These are phyloP conservation scores for Metschnikowia noctiluminum DNA, from an alignment of 805 yeast genomes.

Conservation along the genomic window DNA sequence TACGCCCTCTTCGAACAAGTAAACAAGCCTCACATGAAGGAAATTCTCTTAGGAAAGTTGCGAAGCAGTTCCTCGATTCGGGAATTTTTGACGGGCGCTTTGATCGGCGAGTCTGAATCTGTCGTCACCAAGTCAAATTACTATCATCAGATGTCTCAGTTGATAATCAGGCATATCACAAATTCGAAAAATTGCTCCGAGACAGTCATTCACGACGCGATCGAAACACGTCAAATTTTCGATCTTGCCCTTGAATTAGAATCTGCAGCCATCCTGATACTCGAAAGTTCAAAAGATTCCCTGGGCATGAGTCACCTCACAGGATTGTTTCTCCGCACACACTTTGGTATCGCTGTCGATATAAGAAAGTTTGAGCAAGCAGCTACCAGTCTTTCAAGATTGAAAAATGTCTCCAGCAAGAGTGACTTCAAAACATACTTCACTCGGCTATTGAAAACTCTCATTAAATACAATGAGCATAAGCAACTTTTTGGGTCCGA, in stretches of 20 bases:
- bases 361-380: slow-evolving; percentile 12
- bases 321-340: slow-evolving; percentile 9
- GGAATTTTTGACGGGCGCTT: slow-evolving; percentile 22
- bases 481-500: slow-evolving; percentile 23
- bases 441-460: slow-evolving; percentile 24
- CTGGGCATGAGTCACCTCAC: slow-evolving; percentile 1
- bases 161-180: slow-evolving; percentile 1
- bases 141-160: slow-evolving; percentile 28
- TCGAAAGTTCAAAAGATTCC: slow-evolving; percentile 7
- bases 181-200: no score
- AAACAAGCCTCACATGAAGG: slow-evolving; percentile 9
- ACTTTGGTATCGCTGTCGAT: slow-evolving; percentile 13
- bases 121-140: slow-evolving; percentile 23
- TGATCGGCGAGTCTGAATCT: slow-evolving; percentile 13
- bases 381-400: slow-evolving; percentile 6
- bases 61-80: slow-evolving; percentile 16
- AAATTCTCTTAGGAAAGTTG: slow-evolving; percentile 16
- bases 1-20: slow-evolving; percentile 20
- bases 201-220: background rate
- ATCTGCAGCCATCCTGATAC: slow-evolving; percentile 22
- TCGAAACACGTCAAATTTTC: slow-evolving; percentile 1
- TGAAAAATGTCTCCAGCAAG: slow-evolving; percentile 5
- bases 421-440: slow-evolving; percentile 19
- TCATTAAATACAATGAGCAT: slow-evolving; percentile 24
- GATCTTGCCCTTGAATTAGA: slow-evolving; percentile 26